Conservation (phyloP, 2,329 filamentous ascomycete genomes). For the Knufia petricola region DNA sequence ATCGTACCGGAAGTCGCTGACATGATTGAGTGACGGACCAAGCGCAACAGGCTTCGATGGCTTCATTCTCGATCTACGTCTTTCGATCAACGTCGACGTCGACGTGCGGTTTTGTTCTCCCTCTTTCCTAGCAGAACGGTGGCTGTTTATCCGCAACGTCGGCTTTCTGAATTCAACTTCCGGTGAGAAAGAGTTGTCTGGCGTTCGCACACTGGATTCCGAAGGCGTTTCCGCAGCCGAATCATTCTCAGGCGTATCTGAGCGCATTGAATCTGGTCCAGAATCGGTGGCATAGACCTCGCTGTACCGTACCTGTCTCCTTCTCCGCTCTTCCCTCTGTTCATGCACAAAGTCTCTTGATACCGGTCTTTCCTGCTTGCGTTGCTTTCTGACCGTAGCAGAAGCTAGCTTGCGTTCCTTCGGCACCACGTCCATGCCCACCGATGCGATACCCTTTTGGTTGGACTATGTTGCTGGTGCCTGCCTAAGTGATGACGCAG, state of each 20-base stretch:
- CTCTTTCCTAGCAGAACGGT: background rate
- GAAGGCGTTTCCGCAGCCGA: constrained; percentile 5
- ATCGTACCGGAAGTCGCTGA: constrained; percentile 7
- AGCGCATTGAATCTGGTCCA: background rate
- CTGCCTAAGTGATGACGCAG: background rate
- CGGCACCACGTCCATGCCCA: constrained; percentile 2
- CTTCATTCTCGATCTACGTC: constrained; percentile 1
- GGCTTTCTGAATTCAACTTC: constrained; percentile 4
- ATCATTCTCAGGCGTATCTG: constrained; percentile 7
- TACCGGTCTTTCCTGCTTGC: constrained; percentile 2
- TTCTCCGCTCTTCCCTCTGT: constrained; percentile 4
- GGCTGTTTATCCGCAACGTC: background rate
- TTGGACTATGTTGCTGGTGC: background rate
- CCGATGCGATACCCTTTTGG: background rate
- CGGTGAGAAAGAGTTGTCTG: background rate
- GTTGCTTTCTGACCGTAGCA: constrained; percentile 6
- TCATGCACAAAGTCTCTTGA: constrained; percentile 6
- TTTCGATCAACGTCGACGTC: background rate
- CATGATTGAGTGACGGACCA: background rate
- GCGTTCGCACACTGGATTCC: constrained; percentile 5
- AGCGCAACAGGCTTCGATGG: background rate
- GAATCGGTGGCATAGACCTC: background rate
- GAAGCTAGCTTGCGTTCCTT: constrained; percentile 6
- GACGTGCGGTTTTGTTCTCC: background rate
- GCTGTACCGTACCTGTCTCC: background rate